These are phyloP conservation scores for Ascosphaera apis DNA, from an alignment of 2,329 filamentous ascomycete genomes.

Conservation along the genomic window DNA sequence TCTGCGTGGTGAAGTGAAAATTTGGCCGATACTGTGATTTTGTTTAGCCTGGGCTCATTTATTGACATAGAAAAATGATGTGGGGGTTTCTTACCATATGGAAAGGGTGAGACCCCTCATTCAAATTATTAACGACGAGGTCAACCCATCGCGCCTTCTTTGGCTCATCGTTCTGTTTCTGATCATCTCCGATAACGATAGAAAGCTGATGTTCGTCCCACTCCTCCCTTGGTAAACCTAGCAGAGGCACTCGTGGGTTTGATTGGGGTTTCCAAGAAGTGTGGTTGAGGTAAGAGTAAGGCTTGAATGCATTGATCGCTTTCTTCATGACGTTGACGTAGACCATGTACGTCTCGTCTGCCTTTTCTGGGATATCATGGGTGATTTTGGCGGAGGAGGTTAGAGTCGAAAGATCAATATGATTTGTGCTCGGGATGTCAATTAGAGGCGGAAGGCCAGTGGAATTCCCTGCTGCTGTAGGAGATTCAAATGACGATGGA, in stretches of 20 bases:
- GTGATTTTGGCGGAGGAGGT: slow-evolving; percentile 11
- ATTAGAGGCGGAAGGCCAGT: background rate
- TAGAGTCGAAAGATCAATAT: slow-evolving; percentile 11
- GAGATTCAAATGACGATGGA: slow-evolving; percentile 1
- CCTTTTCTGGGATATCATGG: slow-evolving; percentile 9
- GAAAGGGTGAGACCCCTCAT: slow-evolving; percentile 27
- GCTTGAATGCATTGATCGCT: slow-evolving; percentile 19
- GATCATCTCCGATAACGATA: slow-evolving; percentile 11
- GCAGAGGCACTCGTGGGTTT: slow-evolving; percentile 13
- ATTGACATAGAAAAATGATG: too few relatives aligned
- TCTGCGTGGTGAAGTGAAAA: too few relatives aligned
- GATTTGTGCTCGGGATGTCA: background rate
- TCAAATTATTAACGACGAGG: slow-evolving; percentile 27
- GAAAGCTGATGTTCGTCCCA: slow-evolving; percentile 24
- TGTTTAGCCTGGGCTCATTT: too few relatives aligned
- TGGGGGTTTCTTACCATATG: slow-evolving; percentile 18
- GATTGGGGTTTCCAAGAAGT: slow-evolving; percentile 22
- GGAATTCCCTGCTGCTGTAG: slow-evolving; percentile 1
- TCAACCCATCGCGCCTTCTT: slow-evolving; percentile 22
- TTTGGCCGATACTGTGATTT: too few relatives aligned
- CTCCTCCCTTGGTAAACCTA: slow-evolving; percentile 12
- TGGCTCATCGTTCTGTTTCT: too few relatives aligned
- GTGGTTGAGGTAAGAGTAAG: slow-evolving; percentile 25
- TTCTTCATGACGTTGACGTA: slow-evolving; percentile 26
- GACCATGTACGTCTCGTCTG: slow-evolving; percentile 20